Percentiles rank a stretch among this genome's conserved stretches.
Evolutionary conservation across 768 basidiomycete species (phyloP).

Genomic region (Hydnomerulius pinastri): DNA sequence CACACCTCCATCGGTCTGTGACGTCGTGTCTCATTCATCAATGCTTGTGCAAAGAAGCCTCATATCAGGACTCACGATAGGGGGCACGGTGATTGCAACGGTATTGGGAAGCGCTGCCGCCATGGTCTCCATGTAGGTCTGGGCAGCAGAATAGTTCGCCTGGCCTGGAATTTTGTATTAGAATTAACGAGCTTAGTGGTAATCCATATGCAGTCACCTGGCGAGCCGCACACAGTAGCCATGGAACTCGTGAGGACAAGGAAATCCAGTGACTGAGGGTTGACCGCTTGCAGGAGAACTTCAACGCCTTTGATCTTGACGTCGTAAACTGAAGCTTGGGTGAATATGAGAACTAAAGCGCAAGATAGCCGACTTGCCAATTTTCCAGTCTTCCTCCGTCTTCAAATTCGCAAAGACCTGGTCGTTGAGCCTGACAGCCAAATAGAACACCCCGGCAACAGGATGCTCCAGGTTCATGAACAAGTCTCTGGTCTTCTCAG

Average conservation of each 20-base stretch:
- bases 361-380: conserved; percentile 1
- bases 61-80: not conserved
- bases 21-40: too few species aligned
- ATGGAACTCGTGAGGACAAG: conserved; percentile 11
- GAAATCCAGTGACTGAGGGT: conserved; percentile 14
- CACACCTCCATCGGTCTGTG: not conserved
- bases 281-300: conserved; percentile 10
- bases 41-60: too few species aligned
- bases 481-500: not conserved
- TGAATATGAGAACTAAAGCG: not conserved
- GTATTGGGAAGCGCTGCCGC: not conserved
- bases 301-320: conserved; percentile 16
- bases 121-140: not conserved
- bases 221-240: conserved; percentile 2
- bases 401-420: conserved; percentile 11
- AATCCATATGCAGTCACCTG: conserved; percentile 1
- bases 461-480: not conserved
- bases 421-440: conserved; percentile 11
- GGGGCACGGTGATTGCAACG: not conserved
- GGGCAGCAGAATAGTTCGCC: not conserved
- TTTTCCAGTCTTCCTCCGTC: conserved; percentile 12
- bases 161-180: not conserved
- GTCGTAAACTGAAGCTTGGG: conserved; percentile 6
- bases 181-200: not conserved
- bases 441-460: not conserved